Evolutionary conservation across 1,284 basidiomycete species (phyloP), one percentile per base, ranked within the genome.

Genomic region (Heterobasidion parviporum): DNA sequence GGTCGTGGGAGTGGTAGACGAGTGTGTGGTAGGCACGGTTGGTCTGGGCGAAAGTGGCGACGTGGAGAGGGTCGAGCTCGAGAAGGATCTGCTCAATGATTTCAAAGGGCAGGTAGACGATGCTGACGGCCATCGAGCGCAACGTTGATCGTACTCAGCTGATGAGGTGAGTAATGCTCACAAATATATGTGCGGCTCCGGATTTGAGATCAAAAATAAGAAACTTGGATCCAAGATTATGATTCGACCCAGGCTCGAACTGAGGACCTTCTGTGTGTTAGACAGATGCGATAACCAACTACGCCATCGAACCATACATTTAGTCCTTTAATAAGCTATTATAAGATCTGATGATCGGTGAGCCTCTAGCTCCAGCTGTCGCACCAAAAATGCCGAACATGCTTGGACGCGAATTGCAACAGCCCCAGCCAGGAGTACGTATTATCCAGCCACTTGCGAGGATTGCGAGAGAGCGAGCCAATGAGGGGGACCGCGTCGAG

Each of bases 261-360:
- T 74, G 76, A 66, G 71, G 78, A 77, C 78, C 76, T 78, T 80
- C 77, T 78, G 76, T 80, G 78, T 80, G 78, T 80, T 82, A 82
- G 82, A 83, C 82, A 83, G 81, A 82, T 81, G 81, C 80, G 81
- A 82, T 83, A 83, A 85, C 83, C 83, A 85, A 83, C 83, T 85
- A 85, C 83, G 82, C 84, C 84, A 85, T 80, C 81, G 75, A 74
- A 68, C 73, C 73, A 34, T 45, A 5, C 9, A 4, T 41, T 5
- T 41, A 41, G 15, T 8, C 8, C 12, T 8, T 4, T 3, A 8
- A 41, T 8, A 41, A 26, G 26, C 5, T 6, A 26, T 1, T 26
- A 26, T 26, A 26, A 26, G 1, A 26, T 26, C 26, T 26, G 26
- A 5, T 6, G 1, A 0, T 26, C 4, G 6, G 26, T 26, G 26